Percentiles rank a stretch among this genome's conserved stretches.
Conservation (phyloP, 2,329 filamentous ascomycete genomes). For the Diaporthe nobilis region DNA sequence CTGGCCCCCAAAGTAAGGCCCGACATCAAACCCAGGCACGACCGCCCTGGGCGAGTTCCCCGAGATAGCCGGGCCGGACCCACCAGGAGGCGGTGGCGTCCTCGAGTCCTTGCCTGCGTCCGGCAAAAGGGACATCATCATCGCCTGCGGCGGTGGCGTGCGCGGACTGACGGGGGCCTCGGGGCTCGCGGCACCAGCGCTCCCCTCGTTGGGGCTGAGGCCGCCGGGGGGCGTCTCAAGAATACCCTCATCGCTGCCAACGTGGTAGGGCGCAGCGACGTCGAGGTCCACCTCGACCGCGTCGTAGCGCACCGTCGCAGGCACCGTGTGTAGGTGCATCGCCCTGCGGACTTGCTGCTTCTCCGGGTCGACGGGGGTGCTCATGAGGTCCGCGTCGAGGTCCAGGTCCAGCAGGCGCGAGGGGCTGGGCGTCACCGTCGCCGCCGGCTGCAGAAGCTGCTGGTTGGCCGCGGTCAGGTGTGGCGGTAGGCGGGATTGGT, state of each 20-base stretch:
- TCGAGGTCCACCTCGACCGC: slow-evolving; percentile 20
- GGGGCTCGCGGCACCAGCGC: slow-evolving; percentile 35
- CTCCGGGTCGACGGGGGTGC: slow-evolving; percentile 36
- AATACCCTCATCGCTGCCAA: slow-evolving; percentile 35
- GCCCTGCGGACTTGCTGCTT: slow-evolving; percentile 4
- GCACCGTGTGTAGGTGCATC: slow-evolving; percentile 36
- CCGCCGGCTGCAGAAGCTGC: slow-evolving; percentile 37
- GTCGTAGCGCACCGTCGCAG: slow-evolving; percentile 32
- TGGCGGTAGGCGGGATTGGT: slow-evolving; percentile 36
- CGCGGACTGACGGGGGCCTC: slow-evolving; percentile 35
- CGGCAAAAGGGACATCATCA: background rate
- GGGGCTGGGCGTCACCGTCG: slow-evolving; percentile 28
- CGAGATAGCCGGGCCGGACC: background rate
- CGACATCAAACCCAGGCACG: slow-evolving; percentile 30
- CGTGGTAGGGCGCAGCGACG: slow-evolving; percentile 34
- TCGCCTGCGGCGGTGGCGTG: slow-evolving; percentile 20
- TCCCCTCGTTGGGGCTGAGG: slow-evolving; percentile 31
- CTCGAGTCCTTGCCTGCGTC: background rate
- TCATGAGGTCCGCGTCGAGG: slow-evolving; percentile 45
- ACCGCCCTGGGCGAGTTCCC: slow-evolving; percentile 14
- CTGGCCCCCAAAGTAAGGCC: slow-evolving; percentile 29
- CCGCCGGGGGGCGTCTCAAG: slow-evolving; percentile 39
- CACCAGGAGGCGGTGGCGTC: background rate
- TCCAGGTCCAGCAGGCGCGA: slow-evolving; percentile 44
- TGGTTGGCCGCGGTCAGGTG: slow-evolving; percentile 41